Conservation (phyloP, 805 yeast genomes). For the Candida succiphila region DNA sequence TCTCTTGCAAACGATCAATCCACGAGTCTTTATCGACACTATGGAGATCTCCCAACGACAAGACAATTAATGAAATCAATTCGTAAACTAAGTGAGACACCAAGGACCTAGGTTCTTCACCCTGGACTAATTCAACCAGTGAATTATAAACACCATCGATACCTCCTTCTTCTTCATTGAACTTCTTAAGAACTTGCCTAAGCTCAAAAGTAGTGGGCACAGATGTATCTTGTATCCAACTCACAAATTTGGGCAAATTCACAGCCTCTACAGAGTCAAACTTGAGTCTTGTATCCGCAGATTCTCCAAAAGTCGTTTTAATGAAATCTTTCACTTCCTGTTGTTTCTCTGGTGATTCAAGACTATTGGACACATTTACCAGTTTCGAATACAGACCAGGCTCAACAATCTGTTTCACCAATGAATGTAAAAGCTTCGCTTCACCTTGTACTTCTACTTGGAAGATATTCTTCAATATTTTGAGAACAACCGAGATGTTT, state of each 20-base stretch:
- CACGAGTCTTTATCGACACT: neutral
- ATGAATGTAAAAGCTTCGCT: conserved; percentile 4
- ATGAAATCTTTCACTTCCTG: no score
- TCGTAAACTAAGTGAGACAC: neutral
- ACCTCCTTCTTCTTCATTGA: neutral
- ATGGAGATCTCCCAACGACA: neutral
- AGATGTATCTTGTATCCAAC: no score
- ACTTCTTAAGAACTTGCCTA: neutral
- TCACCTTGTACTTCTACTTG: neutral
- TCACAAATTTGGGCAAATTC: no score
- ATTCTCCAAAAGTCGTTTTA: no score
- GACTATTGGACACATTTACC: no score
- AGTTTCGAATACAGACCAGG: no score
- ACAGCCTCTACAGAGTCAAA: no score
- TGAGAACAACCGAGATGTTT: neutral
- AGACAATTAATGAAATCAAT: neutral
- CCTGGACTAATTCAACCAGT: no score
- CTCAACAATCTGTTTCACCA: conserved; percentile 9
- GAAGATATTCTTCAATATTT: neutral
- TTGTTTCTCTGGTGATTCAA: no score
- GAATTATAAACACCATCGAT: neutral
- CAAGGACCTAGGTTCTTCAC: no score
- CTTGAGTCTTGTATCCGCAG: no score
- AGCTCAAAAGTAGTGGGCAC: no score
- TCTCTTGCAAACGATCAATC: conserved; percentile 1